A percentile compares a stretch with the other conserved stretches of the same genome.
phyloP scores from a whole-genome alignment of 2,329 filamentous ascomycete species.

The Tolypocladium paradoxum region DNA sequence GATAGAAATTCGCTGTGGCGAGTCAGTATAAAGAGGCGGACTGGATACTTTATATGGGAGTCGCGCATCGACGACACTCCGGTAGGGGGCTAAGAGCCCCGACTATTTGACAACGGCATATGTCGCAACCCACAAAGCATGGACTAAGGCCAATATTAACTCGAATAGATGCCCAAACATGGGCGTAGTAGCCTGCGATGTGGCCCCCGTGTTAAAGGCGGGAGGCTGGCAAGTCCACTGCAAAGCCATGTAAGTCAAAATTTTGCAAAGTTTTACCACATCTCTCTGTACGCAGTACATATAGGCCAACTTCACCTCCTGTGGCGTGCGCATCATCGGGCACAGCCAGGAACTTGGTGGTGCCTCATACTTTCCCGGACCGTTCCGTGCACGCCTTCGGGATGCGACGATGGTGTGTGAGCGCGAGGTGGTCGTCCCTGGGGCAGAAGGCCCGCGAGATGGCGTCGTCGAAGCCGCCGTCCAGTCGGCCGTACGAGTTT shows the following conservation, averaged over 20 bases:
- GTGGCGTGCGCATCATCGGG: conserved; percentile 41
- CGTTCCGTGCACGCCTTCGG: conserved; percentile 22
- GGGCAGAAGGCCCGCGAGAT: conserved; percentile 38
- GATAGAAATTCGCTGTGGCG: too few relatives aligned
- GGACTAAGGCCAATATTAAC: neutral
- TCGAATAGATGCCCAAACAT: neutral
- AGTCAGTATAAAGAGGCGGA: too few relatives aligned
- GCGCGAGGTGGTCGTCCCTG: conserved; percentile 30
- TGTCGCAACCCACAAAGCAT: neutral
- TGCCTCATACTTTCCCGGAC: conserved; percentile 28
- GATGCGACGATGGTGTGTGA: conserved; percentile 33
- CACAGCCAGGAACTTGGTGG: conserved; percentile 36
- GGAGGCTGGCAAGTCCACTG: neutral
- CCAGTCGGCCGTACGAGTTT: conserved; percentile 42
- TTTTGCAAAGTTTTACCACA: neutral
- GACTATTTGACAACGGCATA: neutral
- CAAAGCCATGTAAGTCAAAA: neutral
- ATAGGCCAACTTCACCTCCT: conserved; percentile 13
- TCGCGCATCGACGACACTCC: neutral
- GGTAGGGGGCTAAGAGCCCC: neutral
- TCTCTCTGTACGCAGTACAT: neutral
- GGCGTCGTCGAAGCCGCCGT: conserved; percentile 44
- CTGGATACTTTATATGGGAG: neutral
- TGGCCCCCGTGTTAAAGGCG: neutral
- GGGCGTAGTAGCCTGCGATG: neutral